A percentile compares a stretch with the other conserved stretches of the same genome.
Conservation (phyloP, 306 rosid genomes). For the Heteromeles arbutifolia region DNA sequence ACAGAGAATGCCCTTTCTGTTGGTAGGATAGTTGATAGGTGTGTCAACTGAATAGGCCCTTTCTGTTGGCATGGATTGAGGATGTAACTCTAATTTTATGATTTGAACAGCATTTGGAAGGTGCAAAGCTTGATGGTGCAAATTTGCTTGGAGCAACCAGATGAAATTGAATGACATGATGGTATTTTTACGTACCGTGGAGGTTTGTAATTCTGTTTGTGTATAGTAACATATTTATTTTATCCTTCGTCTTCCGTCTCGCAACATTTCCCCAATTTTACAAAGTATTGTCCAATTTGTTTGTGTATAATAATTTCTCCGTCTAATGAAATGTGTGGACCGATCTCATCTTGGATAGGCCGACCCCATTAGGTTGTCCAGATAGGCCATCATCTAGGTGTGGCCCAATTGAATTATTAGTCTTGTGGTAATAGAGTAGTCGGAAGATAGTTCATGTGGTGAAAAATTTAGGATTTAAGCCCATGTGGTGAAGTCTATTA, state of each 20-base stretch:
- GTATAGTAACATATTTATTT: not conserved
- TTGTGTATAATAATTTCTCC: too few species aligned
- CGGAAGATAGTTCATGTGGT: too few species aligned
- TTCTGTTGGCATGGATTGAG: not conserved
- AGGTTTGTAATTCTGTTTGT: not conserved
- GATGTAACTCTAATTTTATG: not conserved
- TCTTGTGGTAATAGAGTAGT: too few species aligned
- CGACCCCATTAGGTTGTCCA: too few species aligned
- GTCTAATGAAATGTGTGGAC: too few species aligned
- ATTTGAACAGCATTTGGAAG: conserved; percentile 62
- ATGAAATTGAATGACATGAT: conserved; percentile 15
- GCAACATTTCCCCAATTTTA: not conserved
- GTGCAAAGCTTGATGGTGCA: conserved; percentile 91
- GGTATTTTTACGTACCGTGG: not conserved
- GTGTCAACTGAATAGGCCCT: not conserved
- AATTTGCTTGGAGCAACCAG: conserved; percentile 81
- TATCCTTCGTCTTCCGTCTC: not conserved
- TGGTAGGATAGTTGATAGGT: not conserved
- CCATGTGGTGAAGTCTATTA: accelerated
- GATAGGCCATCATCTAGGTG: too few species aligned
- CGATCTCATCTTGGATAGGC: too few species aligned
- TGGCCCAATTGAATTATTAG: too few species aligned
- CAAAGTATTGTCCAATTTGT: not conserved
- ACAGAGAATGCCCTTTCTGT: not conserved
- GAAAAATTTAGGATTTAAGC: too few species aligned